A percentile compares a stretch with the other conserved stretches of the same genome.
phyloP scores from a whole-genome alignment of 495 filamentous ascomycete species.

The Aspergillus nanangensis region DNA sequence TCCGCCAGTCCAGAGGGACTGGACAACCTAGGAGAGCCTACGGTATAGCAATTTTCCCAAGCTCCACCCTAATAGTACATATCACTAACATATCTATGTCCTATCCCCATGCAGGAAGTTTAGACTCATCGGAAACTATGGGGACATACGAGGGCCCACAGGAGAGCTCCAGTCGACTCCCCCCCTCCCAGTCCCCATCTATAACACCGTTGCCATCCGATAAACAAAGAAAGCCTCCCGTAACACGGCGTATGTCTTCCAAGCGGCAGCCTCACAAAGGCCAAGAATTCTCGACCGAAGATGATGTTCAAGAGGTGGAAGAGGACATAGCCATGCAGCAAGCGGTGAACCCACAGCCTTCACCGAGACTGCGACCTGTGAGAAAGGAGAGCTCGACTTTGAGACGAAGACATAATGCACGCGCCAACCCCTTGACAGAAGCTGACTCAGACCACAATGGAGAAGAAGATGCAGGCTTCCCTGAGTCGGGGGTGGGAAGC shows the following conservation, averaged over 20 bases:
- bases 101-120: conserved; percentile 25
- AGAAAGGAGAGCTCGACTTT: conserved; percentile 59
- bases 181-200: conserved; percentile 45
- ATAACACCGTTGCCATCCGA: conserved; percentile 50
- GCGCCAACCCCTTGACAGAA: conserved; percentile 52
- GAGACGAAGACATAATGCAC: conserved; percentile 60
- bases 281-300: conserved; percentile 90
- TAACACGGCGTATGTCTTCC: conserved; percentile 70
- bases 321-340: conserved; percentile 39
- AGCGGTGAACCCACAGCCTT: conserved; percentile 25
- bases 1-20: conserved; percentile 18
- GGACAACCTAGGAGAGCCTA: conserved; percentile 29
- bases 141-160: conserved; percentile 28
- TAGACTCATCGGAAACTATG: conserved; percentile 26
- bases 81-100: conserved; percentile 9
- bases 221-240: conserved; percentile 64
- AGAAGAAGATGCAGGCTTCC: conserved; percentile 36
- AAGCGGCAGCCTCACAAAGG: conserved; percentile 72
- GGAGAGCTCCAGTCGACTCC: conserved; percentile 23
- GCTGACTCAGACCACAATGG: conserved; percentile 53
- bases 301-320: conserved; percentile 81
- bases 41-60: conserved; percentile 17
- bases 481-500: conserved; percentile 23
- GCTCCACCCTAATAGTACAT: neutral
- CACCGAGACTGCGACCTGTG: conserved; percentile 36